Base-by-base conservation (phyloP, 1,284 basidiomycete genomes). In the Apiotrichum siamense region DNA sequence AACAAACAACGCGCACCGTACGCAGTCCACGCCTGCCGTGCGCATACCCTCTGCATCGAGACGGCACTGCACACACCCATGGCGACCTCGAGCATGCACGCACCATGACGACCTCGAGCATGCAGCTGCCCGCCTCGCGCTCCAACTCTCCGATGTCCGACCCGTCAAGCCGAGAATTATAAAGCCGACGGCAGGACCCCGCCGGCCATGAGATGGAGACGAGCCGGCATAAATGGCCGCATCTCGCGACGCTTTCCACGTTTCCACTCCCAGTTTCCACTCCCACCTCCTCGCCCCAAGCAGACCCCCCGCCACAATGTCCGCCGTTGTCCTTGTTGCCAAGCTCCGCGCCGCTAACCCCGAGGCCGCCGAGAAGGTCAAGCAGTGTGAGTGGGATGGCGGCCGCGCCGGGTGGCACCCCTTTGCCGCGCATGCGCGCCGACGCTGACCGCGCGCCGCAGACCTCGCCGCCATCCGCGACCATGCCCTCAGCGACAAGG, bases 391-490 rank as follows among this genome's bases (percentile, higher is more conserved):
- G 52, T 47, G 20, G 15, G 18, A 24, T 26, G 20, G 1, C 10
- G 15, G 3, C 29, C 6, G 18, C 26, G n/a, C n/a, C n/a, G n/a
- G n/a, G n/a, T n/a, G n/a, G n/a, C n/a, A n/a, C n/a, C n/a, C n/a
- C n/a, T n/a, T n/a, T n/a, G n/a, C n/a, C n/a, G n/a, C n/a, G n/a
- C n/a, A n/a, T n/a, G n/a, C 26, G 18, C 10, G 29, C 18, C 20
- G 25, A 41, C n/a, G 17, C 26, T 26, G n/a, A 20, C 7, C 3
- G 4, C 10, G 15, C 29, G 29, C 11, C 9, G 11, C 43, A 55
- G 54, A 33, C 44, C 54, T 55, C 43, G 31, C 37, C 32, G 39
- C 38, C 39, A 44, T 55, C 44, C 47, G 47, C 35, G 50, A 44
- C 23, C 9, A 38, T 24, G 31, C 54, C 12, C 26, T 37, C 27